A percentile compares a stretch with the other conserved stretches of the same genome.
phyloP scores from a whole-genome alignment of 2,329 filamentous ascomycete genomes.

The Fusarium sarcochroum region DNA sequence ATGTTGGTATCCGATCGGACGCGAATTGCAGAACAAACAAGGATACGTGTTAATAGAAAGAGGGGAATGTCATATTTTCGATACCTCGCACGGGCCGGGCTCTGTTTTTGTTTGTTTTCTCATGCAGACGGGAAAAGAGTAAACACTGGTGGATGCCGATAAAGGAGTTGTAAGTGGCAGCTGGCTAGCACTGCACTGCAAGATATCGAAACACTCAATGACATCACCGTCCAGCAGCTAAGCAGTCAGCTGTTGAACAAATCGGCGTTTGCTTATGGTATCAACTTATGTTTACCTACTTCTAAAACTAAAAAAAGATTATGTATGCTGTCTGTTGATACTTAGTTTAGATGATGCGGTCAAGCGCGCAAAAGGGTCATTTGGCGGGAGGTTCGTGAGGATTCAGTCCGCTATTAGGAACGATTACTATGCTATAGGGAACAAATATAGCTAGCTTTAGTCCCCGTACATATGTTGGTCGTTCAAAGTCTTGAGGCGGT shows the following conservation, averaged over 20 bases:
- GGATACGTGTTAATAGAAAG: background rate
- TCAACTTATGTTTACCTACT: too few species aligned
- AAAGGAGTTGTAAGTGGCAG: conserved; percentile 11
- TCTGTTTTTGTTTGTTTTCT: background rate
- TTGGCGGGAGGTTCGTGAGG: too few species aligned
- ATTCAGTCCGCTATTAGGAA: too few species aligned
- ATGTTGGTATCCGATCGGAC: background rate
- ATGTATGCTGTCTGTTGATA: too few species aligned
- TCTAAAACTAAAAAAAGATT: too few species aligned
- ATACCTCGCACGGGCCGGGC: background rate
- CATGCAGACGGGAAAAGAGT: background rate
- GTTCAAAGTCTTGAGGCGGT: too few species aligned
- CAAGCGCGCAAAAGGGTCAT: too few species aligned
- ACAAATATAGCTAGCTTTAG: too few species aligned
- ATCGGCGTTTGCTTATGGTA: background rate
- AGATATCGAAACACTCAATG: background rate
- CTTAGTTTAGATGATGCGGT: too few species aligned
- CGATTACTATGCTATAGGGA: too few species aligned
- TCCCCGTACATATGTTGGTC: too few species aligned
- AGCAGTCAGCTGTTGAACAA: background rate
- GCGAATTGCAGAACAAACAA: background rate
- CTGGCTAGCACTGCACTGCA: background rate
- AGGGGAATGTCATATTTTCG: too few species aligned
- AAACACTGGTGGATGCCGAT: background rate
- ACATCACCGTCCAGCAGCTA: background rate